Percentiles rank a stretch among this genome's conserved stretches.
Evolutionary conservation across 1,284 basidiomycete genomes (phyloP).

Genomic region (Fistulinella cinereoalba): DNA sequence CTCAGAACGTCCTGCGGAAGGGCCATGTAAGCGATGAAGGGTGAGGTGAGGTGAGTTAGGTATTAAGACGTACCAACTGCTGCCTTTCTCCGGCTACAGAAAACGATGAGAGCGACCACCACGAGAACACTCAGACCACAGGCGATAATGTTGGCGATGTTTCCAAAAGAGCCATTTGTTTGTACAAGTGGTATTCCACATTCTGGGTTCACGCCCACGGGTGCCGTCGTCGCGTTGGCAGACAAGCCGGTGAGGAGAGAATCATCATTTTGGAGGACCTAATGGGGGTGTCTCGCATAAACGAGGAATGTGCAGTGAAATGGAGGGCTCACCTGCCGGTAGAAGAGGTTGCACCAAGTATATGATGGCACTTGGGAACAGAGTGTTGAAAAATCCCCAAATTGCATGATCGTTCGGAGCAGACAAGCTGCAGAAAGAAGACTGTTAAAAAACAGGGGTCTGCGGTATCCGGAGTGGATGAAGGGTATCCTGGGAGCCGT

Average conservation of each 20-base stretch:
- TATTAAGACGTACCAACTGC: conserved; percentile 33
- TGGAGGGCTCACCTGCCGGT: conserved; percentile 47
- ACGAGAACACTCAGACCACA: conserved; percentile 60
- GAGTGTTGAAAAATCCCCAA: conserved; percentile 60
- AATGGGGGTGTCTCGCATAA: conserved; percentile 12
- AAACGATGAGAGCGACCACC: conserved; percentile 46
- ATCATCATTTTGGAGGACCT: conserved; percentile 37
- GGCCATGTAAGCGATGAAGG: conserved; percentile 9
- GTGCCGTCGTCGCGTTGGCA: conserved; percentile 42
- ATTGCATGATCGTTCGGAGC: conserved; percentile 41
- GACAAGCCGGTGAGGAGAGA: conserved; percentile 40
- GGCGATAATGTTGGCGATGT: conserved; percentile 71
- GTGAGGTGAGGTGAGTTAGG: neutral
- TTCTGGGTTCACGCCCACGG: conserved; percentile 55
- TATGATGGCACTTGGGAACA: conserved; percentile 61
- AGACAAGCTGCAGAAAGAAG: neutral
- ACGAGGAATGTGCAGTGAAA: conserved; percentile 1
- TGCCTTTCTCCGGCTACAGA: conserved; percentile 46
- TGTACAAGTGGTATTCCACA: conserved; percentile 53
- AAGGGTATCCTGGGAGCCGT: conserved; percentile 14
- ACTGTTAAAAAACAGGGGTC: conserved; percentile 3
- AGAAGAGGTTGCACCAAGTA: conserved; percentile 72
- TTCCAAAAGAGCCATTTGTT: conserved; percentile 54
- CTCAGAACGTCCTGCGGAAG: conserved; percentile 59
- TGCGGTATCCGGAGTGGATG: conserved; percentile 1